Evolutionary conservation across 176 grass and related monocot species (phyloP), one percentile per base, ranked within the genome.

Genomic region (Cymbopogon citratus): DNA sequence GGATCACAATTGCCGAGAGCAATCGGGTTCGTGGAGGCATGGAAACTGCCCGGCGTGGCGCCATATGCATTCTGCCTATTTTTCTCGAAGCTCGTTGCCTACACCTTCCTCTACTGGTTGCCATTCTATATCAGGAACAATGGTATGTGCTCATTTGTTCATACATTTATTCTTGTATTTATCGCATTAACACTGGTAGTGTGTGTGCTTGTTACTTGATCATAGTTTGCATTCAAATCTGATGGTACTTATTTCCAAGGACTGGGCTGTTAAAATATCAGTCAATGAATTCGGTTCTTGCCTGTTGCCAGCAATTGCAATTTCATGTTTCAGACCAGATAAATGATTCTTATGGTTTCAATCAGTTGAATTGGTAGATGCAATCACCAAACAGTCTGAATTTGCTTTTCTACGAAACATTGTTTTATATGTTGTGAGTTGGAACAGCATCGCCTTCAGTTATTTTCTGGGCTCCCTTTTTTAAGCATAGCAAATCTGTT

Each of bases 61-160:
- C 80, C 86, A 0, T 98, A 88, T 89, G 90, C 95, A 6, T 95
- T 92, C 73, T 98, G 95, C 87, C 92, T 98, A 69, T 98, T 98
- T 88, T 98, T 98, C 80, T 95, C 95, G 63, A 98, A 98, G 85
- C 88, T 98, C 68, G 95, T 98, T 31, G 95, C 92, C 23, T 95
- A 93, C 74, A 98, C 95, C 8, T 95, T 98, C 83, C 88, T 98
- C 31, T 98, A 95, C 75, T 98, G 92, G 92, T 85, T 98, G 76
- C 92, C 95, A 9, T 95, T 98, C 83, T 98, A 98, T 65, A 98
- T 98, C 73, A 68, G 87, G n/a, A 83, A 98, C 23, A 95, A 89
- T 68, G 88, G 95, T 98, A 86, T 12, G 80, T 56, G 8, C 25
- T 10, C 7, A 31, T 41, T 66, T 81, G 54, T 31, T 75, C 38